phyloP scores from a whole-genome alignment of 148 eudicot genomes.

The Silene uniflora region DNA sequence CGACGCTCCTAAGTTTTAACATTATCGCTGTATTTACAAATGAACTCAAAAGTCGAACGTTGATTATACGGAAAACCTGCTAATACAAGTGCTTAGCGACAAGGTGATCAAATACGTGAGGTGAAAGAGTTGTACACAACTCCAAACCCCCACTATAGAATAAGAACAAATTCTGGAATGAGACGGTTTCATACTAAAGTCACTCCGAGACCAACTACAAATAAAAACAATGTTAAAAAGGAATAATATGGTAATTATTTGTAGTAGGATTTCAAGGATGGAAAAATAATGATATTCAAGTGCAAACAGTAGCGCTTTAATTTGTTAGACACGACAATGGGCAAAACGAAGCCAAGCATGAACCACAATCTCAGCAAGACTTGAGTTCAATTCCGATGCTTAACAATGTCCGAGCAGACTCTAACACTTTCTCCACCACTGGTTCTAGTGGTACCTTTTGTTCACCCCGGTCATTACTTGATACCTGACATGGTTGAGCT shows the following conservation, averaged over 20 bases:
- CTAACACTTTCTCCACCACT: conserved; percentile 43
- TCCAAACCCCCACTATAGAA: too few relatives aligned
- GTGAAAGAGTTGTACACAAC: too few relatives aligned
- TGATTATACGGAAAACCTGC: too few relatives aligned
- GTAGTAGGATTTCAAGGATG: neutral
- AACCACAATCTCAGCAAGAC: conserved; percentile 27
- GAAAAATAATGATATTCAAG: neutral
- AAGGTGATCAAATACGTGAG: too few relatives aligned
- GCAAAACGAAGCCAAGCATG: neutral
- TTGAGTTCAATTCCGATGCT: conserved; percentile 74
- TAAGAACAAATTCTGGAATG: too few relatives aligned
- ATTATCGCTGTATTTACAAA: too few relatives aligned
- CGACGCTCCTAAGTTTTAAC: too few relatives aligned
- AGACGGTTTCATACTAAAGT: too few relatives aligned
- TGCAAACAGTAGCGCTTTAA: too few relatives aligned
- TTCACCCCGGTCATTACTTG: conserved; percentile 27
- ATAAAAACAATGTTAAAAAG: neutral
- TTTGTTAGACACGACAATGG: neutral
- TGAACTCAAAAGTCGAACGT: too few relatives aligned
- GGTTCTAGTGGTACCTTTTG: conserved; percentile 23
- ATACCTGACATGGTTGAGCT: conserved; percentile 30
- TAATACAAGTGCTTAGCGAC: too few relatives aligned
- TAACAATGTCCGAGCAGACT: conserved; percentile 49
- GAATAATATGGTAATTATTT: neutral
- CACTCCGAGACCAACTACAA: neutral